These are phyloP conservation scores for Madurella mycetomatis DNA, from an alignment of 2,329 filamentous ascomycete species.

Conservation along the genomic window DNA sequence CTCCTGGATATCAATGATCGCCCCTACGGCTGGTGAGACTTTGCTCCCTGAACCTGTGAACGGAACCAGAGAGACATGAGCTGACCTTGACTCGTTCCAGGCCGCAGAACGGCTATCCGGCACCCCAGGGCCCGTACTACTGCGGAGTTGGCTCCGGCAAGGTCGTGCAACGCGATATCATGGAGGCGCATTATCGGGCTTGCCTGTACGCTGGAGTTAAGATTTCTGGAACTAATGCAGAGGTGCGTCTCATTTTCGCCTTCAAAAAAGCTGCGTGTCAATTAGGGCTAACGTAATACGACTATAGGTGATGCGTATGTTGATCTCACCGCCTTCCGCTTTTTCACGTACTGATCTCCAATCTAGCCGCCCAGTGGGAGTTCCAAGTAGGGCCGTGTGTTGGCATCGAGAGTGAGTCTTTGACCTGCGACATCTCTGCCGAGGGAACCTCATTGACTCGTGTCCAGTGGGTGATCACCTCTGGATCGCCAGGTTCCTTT, in stretches of 20 bases:
- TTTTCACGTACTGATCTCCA: neutral
- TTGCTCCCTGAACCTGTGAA: neutral
- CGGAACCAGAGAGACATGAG: neutral
- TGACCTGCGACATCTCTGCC: too few species aligned
- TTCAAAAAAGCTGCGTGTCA: neutral
- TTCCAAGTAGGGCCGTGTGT: constrained; percentile 90
- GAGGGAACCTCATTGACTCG: constrained; percentile 3
- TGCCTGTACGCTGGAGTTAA: constrained; percentile 85
- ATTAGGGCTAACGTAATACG: neutral
- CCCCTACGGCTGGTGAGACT: constrained; percentile 79
- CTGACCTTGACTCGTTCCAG: neutral
- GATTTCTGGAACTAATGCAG: constrained; percentile 97
- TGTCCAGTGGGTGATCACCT: constrained; percentile 83
- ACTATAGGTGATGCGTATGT: constrained; percentile 40
- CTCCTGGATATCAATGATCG: constrained; percentile 79
- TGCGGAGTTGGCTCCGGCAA: constrained; percentile 96
- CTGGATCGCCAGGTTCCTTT: constrained; percentile 87
- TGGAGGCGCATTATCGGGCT: constrained; percentile 72
- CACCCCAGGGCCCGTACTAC: constrained; percentile 89
- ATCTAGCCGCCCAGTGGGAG: constrained; percentile 74
- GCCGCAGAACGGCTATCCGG: constrained; percentile 49
- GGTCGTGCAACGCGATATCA: constrained; percentile 96
- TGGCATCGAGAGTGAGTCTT: constrained; percentile 70
- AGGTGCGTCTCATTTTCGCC: constrained; percentile 51
- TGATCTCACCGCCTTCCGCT: neutral